Evolutionary conservation across 768 basidiomycete species (phyloP), one percentile per base, ranked within the genome.

Genomic region (Erythrobasidium yunnanense): DNA sequence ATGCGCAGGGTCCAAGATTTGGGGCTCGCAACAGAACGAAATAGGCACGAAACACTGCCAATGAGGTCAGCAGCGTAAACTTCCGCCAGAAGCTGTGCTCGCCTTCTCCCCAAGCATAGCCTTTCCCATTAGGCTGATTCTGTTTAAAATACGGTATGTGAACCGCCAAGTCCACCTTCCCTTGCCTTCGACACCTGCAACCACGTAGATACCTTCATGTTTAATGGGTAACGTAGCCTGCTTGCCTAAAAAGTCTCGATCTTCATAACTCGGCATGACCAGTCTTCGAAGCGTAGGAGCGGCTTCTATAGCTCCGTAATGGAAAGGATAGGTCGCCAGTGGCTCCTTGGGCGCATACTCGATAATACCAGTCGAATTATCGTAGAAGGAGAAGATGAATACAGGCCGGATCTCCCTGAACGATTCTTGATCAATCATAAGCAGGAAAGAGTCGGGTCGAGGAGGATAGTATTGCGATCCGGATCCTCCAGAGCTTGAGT

Each of bases 31-130:
- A 4, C 7, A 23, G 32, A 63, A 63, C 5, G 60, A 45, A 29
- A 63, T 13, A 11, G 60, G 60, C 4, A 35, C 42, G 15, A 63
- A 4, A 27, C 32, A 30, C 60, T 63, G 47, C 47, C 27, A 30
- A 25, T 8, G 23, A 25, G 17, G 25, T 51, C 49, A 51, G 8
- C 49, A 51, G 11, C 49, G 25, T 25, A 25, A 11, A 51, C n/a
- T n/a, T 52, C 50, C 50, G 50, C 50, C 25, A 15, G 15, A 55
- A 29, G 33, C 23, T 13, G n/a, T 27, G 8, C 25, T 42, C 32
- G 45, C 58, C 58, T 62, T 62, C 42, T 62, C 58, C 23, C 60
- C 60, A 6, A 29, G 60, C 38, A 63, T 25, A n/a, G 47, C 45
- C 38, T 63, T 63, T 15, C 60, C 60, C 2, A 63, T 51, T n/a